These are phyloP conservation scores for Gastroboletus turbinatus DNA, from an alignment of 1,284 basidiomycete species.

Conservation along the genomic window DNA sequence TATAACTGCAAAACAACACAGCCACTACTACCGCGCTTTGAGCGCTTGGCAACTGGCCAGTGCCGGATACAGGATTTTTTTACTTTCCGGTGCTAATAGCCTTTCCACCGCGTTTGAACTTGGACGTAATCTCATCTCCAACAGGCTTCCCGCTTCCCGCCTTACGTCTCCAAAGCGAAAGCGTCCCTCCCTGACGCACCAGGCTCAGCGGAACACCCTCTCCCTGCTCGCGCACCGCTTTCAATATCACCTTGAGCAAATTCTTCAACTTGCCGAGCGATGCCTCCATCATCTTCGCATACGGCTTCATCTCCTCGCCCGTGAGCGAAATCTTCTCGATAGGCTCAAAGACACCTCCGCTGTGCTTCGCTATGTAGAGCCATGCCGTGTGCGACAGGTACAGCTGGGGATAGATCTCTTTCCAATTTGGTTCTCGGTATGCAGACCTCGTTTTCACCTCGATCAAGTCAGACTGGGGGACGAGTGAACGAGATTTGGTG, in stretches of 20 bases:
- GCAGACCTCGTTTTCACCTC: constrained; percentile 42
- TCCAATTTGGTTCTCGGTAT: constrained; percentile 35
- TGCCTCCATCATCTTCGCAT: constrained; percentile 20
- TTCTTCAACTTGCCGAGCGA: constrained; percentile 30
- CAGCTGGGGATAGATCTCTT: constrained; percentile 40
- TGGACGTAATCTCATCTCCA: constrained; percentile 22
- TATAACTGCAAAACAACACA: constrained; percentile 3
- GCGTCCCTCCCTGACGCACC: constrained; percentile 21
- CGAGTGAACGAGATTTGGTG: constrained; percentile 16
- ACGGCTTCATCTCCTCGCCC: constrained; percentile 23
- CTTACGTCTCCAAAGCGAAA: constrained; percentile 27
- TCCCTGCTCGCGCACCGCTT: constrained; percentile 27
- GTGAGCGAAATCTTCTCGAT: constrained; percentile 31
- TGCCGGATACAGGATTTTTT: background rate
- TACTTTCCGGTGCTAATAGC: background rate
- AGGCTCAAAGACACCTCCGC: constrained; percentile 31
- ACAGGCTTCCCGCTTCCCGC: constrained; percentile 23
- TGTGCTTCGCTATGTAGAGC: constrained; percentile 39
- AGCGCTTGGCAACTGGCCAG: background rate
- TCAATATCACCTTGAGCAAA: constrained; percentile 24
- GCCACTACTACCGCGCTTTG: constrained; percentile 4
- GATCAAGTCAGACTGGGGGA: constrained; percentile 39
- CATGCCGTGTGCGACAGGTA: constrained; percentile 41
- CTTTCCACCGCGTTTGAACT: constrained; percentile 11
- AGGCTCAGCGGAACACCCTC: constrained; percentile 29